phyloP scores from a whole-genome alignment of 768 basidiomycete species.

The Mycena pura region DNA sequence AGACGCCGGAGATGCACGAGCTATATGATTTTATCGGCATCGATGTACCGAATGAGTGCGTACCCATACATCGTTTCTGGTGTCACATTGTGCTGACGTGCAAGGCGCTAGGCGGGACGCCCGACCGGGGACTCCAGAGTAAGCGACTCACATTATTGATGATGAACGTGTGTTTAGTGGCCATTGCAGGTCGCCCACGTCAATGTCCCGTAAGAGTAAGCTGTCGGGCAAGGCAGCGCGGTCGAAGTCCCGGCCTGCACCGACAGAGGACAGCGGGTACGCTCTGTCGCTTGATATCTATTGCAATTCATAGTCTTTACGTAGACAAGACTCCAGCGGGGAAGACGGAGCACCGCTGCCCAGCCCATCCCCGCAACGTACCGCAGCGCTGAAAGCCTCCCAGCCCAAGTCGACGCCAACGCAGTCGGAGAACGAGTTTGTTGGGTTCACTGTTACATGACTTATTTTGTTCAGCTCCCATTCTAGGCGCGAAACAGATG shows the following conservation, averaged over 20 bases:
- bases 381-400: background rate
- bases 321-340: background rate
- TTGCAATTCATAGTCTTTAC: background rate
- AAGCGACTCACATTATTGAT: too few relatives aligned
- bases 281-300: background rate
- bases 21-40: slow-evolving; percentile 51
- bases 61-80: background rate
- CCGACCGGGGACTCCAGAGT: slow-evolving; percentile 2
- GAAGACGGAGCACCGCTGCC: background rate
- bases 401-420: background rate
- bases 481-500: background rate
- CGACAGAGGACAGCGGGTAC: slow-evolving; percentile 5
- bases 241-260: background rate
- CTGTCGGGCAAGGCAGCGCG: background rate
- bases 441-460: background rate
- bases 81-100: background rate
- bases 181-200: slow-evolving; percentile 2
- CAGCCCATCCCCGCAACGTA: background rate
- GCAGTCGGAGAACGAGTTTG: background rate
- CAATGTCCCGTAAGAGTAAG: slow-evolving; percentile 10
- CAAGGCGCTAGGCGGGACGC: background rate
- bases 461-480: background rate
- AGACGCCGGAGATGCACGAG: slow-evolving; percentile 51
- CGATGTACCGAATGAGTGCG: slow-evolving; percentile 32
- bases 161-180: too few relatives aligned